Base-by-base conservation (phyloP, 768 basidiomycete genomes). In the Lyophyllum semitale region DNA sequence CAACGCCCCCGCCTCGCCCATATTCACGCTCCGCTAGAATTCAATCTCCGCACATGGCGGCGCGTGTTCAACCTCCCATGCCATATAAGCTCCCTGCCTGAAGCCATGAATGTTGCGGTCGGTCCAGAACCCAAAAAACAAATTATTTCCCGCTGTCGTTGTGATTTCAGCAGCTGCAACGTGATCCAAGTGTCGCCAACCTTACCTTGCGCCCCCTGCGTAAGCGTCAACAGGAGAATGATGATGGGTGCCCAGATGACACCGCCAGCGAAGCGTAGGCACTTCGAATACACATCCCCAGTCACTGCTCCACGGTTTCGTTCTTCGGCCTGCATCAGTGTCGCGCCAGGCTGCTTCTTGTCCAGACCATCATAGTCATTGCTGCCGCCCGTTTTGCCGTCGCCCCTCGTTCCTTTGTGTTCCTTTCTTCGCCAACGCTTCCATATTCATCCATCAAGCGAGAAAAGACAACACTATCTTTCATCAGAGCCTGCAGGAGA, bases 61-160 rank as follows among this genome's bases (percentile, higher is more conserved):
- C n/a, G n/a, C n/a, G n/a, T n/a, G n/a, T n/a, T n/a, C n/a, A n/a
- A n/a, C n/a, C n/a, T n/a, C n/a, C n/a, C n/a, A n/a, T 55, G 71
- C 87, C 81, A 93, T 91, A 66, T 93, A 93, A 29, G 84, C 72
- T 0, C 79, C 81, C 64, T 88, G 81, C 3, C 35, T 65, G 63
- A 89, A 87, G 2, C 82, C 79, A 4, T 60, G 54, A 15, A 91
- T 79, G n/a, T 71, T 79, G 15, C 73, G 54, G 0, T 76, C 74
- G 0, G 85, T 84, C 89, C 89, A 93, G 59, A 85, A 89, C 0
- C 88, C 88, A 18, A 93, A 76, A 72, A 88, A 84, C 3, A 93
- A 66, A 30, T 80, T 85, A 58, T 82, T 85, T 0, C 78, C 82
- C 27, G 91, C 88, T 82, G 50, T 30, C 32, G 2, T 29, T 9